These are phyloP conservation scores for Cnidoscolus chayamansa DNA, from an alignment of 441 rosid genomes.

Conservation along the genomic window DNA sequence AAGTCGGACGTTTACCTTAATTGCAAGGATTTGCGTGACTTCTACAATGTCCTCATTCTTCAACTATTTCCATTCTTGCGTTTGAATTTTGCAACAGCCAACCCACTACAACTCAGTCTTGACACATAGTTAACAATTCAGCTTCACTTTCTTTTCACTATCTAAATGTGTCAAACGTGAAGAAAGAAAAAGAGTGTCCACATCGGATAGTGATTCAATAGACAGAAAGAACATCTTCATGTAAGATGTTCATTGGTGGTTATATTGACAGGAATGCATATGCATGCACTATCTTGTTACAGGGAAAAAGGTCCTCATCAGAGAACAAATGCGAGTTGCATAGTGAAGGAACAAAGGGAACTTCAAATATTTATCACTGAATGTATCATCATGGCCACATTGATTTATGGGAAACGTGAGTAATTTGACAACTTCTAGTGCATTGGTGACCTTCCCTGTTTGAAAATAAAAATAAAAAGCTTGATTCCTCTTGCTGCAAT, in stretches of 20 bases:
- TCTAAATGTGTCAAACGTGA: not conserved
- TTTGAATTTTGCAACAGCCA: not conserved
- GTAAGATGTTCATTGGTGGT: not conserved
- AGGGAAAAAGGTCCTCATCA: not conserved
- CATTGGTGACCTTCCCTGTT: not conserved
- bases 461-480: not conserved
- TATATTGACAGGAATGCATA: not conserved
- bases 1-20: not conserved
- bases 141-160: slow-evolving; percentile 3
- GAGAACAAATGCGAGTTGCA: not conserved
- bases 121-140: not conserved
- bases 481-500: not conserved
- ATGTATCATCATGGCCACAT: too few relatives aligned
- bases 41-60: not conserved
- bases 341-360: too few relatives aligned
- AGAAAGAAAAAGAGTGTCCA: not conserved
- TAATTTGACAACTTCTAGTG: not conserved
- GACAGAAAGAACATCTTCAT: not conserved
- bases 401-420: not conserved
- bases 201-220: not conserved
- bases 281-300: too few relatives aligned
- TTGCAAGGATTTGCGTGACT: not conserved
- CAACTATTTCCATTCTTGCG: slow-evolving; percentile 2
- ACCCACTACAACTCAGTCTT: not conserved
- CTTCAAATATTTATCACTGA: too few relatives aligned